Evolutionary conservation across 169 alveolate species (phyloP), one percentile per base, ranked within the genome.

Genomic region (Cryptosporidium bovis): DNA sequence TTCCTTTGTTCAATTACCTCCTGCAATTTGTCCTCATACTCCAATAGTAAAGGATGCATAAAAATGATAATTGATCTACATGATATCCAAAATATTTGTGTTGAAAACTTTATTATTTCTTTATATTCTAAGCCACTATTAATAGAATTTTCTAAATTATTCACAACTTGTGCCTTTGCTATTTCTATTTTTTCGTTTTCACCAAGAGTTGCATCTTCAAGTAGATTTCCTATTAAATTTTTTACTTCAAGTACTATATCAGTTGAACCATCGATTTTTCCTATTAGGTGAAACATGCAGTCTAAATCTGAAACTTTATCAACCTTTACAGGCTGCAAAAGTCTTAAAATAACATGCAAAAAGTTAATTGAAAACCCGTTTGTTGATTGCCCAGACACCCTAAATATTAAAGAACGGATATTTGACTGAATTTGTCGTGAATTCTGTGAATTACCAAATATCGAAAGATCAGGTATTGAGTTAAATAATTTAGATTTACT

Each of bases 61-160:
- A 94, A 82, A 82, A 93, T 92, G n/a, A 92, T 92, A 6, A 94
- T 31, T 7, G 95, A 91, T 64, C 93, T 92, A 65, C 93, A 68
- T 2, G 96, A 90, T 55, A 92, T 82, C 97, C 97, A 95, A 83
- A 94, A 95, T 8, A 95, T 92, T 64, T 93, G 95, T 1, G 96
- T 91, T 31, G 94, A 90, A 83, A 94, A 94, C 65, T 94, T 94
- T 7, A 94, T 90, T 15, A 91, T 90, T 20, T 90, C 93, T 53
- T 82, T 50, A 62, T 77, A 77, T 40, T 62, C 51, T 5, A 77
- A 50, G 10, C 48, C 48, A 40, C 10, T 40, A 40, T 6, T 40
- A 40, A 40, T 40, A 3, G 48, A 40, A 27, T 62, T 44, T 15
- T 18, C 51, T 55, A 83, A 90, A 56, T 64, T 31, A 66, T 83